Percentiles rank a stretch among this genome's conserved stretches.
phyloP scores from a whole-genome alignment of 2,329 filamentous ascomycete species.

The Exophiala sideris region DNA sequence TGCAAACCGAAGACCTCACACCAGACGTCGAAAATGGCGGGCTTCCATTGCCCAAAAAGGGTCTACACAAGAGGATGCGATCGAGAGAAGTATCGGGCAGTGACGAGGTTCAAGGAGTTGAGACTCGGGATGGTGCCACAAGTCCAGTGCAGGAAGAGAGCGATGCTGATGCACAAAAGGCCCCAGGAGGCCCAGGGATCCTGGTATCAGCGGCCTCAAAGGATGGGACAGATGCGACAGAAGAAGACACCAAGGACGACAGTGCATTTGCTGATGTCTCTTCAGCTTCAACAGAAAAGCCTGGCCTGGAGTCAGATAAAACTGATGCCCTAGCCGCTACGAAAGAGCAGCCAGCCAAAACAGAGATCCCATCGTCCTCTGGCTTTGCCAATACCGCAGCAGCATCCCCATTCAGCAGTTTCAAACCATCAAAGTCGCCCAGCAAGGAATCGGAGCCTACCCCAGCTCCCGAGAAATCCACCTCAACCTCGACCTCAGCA shows the following conservation, averaged over 20 bases:
- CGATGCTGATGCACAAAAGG: conserved; percentile 23
- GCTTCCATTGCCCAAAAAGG: conserved; percentile 23
- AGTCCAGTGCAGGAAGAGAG: conserved; percentile 27
- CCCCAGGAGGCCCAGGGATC: conserved; percentile 28
- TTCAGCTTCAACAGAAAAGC: background rate
- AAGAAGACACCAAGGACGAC: background rate
- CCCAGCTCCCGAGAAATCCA: conserved; percentile 34
- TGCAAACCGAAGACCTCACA: conserved; percentile 34
- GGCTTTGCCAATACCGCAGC: conserved; percentile 44
- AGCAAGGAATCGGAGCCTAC: conserved; percentile 26
- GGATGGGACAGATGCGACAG: conserved; percentile 11
- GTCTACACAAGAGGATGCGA: conserved; percentile 34
- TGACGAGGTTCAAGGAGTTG: conserved; percentile 15
- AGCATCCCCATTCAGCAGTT: conserved; percentile 42
- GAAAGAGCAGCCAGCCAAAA: conserved; percentile 1
- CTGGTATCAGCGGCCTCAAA: conserved; percentile 17
- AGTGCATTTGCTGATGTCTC: background rate
- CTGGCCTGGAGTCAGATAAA: background rate
- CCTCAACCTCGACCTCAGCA: conserved; percentile 57
- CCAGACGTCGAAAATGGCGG: conserved; percentile 22
- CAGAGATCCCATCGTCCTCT: conserved; percentile 18
- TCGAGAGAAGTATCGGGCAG: conserved; percentile 31
- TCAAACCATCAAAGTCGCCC: conserved; percentile 32
- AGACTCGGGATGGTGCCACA: conserved; percentile 21
- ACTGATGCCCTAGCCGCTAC: background rate